Conservation (phyloP, 768 basidiomycete genomes). For the Russula foetens region DNA sequence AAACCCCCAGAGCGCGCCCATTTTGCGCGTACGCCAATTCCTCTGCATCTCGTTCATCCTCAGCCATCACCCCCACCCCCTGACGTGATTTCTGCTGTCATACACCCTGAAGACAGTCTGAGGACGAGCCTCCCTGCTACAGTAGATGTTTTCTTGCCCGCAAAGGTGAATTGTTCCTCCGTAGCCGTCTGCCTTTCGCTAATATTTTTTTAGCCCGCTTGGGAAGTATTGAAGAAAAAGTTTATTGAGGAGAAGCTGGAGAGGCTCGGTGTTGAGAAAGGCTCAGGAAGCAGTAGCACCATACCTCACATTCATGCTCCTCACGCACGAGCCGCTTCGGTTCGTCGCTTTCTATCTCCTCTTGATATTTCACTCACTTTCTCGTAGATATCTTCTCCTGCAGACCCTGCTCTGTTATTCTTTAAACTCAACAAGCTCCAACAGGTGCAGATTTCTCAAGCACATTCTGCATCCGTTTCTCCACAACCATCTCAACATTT, state of each 20-base stretch:
- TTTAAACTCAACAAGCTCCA: slow-evolving; percentile 83
- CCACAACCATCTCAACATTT: slow-evolving; percentile 45
- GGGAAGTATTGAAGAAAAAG: slow-evolving; percentile 63
- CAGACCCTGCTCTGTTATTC: slow-evolving; percentile 71
- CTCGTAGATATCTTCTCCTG: slow-evolving; percentile 78
- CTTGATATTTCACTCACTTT: slow-evolving; percentile 3
- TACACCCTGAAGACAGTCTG: slow-evolving; percentile 60
- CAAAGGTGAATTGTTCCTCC: slow-evolving; percentile 44
- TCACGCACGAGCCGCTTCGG: slow-evolving; percentile 78
- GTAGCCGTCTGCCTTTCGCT: slow-evolving; percentile 7
- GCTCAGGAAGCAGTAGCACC: slow-evolving; percentile 39
- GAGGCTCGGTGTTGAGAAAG: slow-evolving; percentile 69
- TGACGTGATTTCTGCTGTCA: slow-evolving; percentile 39
- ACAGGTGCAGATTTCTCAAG: slow-evolving; percentile 50
- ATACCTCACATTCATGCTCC: slow-evolving; percentile 60
- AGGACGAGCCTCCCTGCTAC: slow-evolving; percentile 50
- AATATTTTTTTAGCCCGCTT: slow-evolving; percentile 43
- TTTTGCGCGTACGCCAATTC: slow-evolving; percentile 58
- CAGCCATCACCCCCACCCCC: slow-evolving; percentile 25
- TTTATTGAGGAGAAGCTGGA: slow-evolving; percentile 78
- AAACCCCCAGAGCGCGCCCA: slow-evolving; percentile 36
- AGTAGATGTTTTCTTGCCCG: slow-evolving; percentile 77
- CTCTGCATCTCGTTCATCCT: slow-evolving; percentile 29
- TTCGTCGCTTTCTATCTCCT: slow-evolving; percentile 34
- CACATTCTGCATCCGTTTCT: slow-evolving; percentile 51